phyloP scores from a whole-genome alignment of 1,139 yeast genomes.

The Wickerhamiella pararugosa region DNA sequence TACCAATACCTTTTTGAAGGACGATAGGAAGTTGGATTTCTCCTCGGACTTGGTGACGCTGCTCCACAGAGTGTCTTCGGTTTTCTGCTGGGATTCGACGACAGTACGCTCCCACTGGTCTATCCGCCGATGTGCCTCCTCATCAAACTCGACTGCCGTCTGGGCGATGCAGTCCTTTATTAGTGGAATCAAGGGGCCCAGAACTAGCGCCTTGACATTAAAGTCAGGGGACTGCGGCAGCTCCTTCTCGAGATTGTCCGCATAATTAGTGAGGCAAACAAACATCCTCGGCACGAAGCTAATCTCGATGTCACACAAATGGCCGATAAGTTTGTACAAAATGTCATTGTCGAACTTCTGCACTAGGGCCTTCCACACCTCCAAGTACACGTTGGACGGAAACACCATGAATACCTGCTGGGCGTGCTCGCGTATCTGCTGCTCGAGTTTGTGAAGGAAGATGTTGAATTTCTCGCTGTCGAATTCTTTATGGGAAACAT shows the following conservation, averaged over 20 bases:
- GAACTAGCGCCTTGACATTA: constrained; percentile 29
- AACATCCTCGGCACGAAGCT: constrained; percentile 17
- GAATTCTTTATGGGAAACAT: constrained; percentile 16
- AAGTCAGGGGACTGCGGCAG: constrained; percentile 23
- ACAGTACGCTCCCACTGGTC: constrained; percentile 24
- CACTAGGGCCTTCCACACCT: constrained; percentile 21
- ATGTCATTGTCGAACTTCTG: constrained; percentile 27
- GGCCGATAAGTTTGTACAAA: constrained; percentile 21
- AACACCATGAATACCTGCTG: constrained; percentile 28
- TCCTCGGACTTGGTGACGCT: constrained; percentile 30
- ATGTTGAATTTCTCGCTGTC: constrained; percentile 20
- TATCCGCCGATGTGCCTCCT: constrained; percentile 22
- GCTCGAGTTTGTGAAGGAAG: constrained; percentile 19
- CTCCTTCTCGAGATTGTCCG: constrained; percentile 20
- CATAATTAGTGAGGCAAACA: constrained; percentile 15
- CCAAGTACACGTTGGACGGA: constrained; percentile 14
- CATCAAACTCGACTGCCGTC: constrained; percentile 26
- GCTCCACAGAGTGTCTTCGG: constrained; percentile 31
- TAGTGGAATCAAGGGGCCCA: constrained; percentile 32
- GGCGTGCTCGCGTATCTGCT: constrained; percentile 10
- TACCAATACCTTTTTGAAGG: constrained; percentile 33
- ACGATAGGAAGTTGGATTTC: constrained; percentile 37
- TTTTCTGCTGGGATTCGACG: constrained; percentile 24
- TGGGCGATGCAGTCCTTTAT: constrained; percentile 29
- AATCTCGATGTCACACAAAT: constrained; percentile 18